Conservation (phyloP, 2,329 filamentous ascomycete species). For the Periconia sp. region DNA sequence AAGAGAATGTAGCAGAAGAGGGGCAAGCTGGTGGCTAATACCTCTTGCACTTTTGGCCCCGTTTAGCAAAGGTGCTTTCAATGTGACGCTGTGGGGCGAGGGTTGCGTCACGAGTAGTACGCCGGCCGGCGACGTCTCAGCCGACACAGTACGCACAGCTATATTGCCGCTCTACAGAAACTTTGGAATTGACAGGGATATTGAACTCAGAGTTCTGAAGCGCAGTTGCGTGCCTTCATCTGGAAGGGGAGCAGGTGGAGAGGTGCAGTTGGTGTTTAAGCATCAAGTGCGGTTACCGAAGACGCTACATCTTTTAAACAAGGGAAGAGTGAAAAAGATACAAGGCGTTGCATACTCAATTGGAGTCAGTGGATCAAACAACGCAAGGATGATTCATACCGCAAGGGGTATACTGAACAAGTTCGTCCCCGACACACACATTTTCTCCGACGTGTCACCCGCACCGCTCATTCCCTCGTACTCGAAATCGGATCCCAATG, state of each 20-base stretch:
- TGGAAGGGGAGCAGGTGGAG: slow-evolving; percentile 81
- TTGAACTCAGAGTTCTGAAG: slow-evolving; percentile 83
- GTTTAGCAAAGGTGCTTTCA: slow-evolving; percentile 90
- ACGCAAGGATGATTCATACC: slow-evolving; percentile 91
- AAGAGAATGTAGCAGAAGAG: slow-evolving; percentile 75
- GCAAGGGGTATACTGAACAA: slow-evolving; percentile 84
- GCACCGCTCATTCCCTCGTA: slow-evolving; percentile 69
- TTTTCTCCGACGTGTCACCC: slow-evolving; percentile 73
- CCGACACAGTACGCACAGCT: slow-evolving; percentile 92
- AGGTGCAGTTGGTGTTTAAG: slow-evolving; percentile 92
- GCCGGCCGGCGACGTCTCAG: slow-evolving; percentile 81
- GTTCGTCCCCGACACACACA: slow-evolving; percentile 86
- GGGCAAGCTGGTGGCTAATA: slow-evolving; percentile 89
- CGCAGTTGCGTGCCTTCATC: slow-evolving; percentile 73
- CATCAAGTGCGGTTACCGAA: slow-evolving; percentile 93
- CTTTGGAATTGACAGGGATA: slow-evolving; percentile 85
- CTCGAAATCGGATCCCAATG: slow-evolving; percentile 67
- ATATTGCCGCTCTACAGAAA: slow-evolving; percentile 87
- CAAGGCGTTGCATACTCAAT: slow-evolving; percentile 93
- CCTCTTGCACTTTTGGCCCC: slow-evolving; percentile 89
- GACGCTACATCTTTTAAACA: slow-evolving; percentile 85
- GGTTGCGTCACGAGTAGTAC: slow-evolving; percentile 93
- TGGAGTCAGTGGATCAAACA: slow-evolving; percentile 90
- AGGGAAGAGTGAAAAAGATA: slow-evolving; percentile 85
- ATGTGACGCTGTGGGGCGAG: slow-evolving; percentile 85